These are phyloP conservation scores for Rubia tinctorum DNA, from an alignment of 305 asterid species.

Conservation along the genomic window DNA sequence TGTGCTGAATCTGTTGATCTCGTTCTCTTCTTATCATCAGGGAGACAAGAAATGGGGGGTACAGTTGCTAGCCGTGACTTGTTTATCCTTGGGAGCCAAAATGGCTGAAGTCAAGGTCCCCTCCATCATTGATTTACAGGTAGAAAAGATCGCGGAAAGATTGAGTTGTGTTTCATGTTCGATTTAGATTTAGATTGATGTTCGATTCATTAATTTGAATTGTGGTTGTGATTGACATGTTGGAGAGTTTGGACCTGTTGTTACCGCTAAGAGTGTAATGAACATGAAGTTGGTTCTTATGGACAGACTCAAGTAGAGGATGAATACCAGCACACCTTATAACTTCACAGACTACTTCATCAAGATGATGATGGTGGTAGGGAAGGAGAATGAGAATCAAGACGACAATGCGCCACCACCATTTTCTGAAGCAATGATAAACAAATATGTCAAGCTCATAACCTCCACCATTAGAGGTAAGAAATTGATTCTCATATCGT, in stretches of 20 bases:
- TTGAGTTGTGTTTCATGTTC: too few relatives aligned
- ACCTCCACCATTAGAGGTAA: conserved; percentile 52
- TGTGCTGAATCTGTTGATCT: conserved; percentile 5
- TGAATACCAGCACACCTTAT: conserved; percentile 63
- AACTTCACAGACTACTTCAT: conserved; percentile 57
- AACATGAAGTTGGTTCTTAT: conserved; percentile 70
- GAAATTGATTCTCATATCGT: not conserved
- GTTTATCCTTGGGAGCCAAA: conserved; percentile 37
- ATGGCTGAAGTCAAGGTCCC: conserved; percentile 67
- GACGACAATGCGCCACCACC: conserved; percentile 18
- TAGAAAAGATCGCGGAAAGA: not conserved
- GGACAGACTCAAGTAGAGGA: conserved; percentile 54
- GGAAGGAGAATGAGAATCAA: conserved; percentile 19
- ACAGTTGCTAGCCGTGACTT: conserved; percentile 54
- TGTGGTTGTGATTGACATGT: conserved; percentile 29
- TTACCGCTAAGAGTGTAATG: conserved; percentile 50
- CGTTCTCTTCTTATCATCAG: conserved; percentile 29
- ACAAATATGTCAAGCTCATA: conserved; percentile 48
- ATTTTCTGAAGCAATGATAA: conserved; percentile 21
- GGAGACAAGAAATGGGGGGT: conserved; percentile 35
- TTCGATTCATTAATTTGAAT: not conserved
- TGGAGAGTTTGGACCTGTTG: conserved; percentile 43
- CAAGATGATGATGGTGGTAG: conserved; percentile 26
- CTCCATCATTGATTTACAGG: conserved; percentile 59
- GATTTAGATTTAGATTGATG: too few relatives aligned